Evolutionary conservation across 163 green algal genomes (phyloP), one percentile per base, ranked within the genome.

Genomic region (Scenedesmus sp.): DNA sequence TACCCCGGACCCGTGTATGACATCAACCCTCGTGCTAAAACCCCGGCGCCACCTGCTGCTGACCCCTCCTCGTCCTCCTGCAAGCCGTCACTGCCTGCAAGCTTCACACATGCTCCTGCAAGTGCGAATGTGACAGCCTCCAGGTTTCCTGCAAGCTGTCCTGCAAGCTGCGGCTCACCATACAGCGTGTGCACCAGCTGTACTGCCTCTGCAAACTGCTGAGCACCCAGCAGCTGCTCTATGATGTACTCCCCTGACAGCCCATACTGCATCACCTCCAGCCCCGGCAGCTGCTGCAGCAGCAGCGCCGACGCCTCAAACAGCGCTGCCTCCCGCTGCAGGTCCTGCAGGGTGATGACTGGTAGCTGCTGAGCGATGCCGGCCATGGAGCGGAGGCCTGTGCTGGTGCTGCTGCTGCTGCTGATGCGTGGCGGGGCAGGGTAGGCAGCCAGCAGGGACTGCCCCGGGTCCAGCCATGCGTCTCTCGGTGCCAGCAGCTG

Each of bases 381-480:
- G 10, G 6, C 78, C 35, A 84, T 53, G 35, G 78, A 84, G 78
- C n/a, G 7, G 9, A 49, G 40, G 78, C 78, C 68, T 65, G 46
- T 70, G 49, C 53, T 43, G 86, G 37, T 87, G 76, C 35, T 61
- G 24, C 26, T 79, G 24, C 37, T 81, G 72, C 72, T 81, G 37
- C 24, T 88, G 81, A 81, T 81, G 6, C 59, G 43, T 15, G 82
- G n/a, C n/a, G 90, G 56, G 26, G 84, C 84, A 20, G 65, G 30
- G 59, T 42, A 85, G 13, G 37, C 33, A 18, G 68, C 81, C 33
- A 95, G 37, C 89, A 93, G 94, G 1, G 94, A 89, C 85, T 97
- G 94, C 12, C 85, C 86, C 20, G 93, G 49, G 42, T 95, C 91
- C 42, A 97, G 83, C 95, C 95, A 97, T 1, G 94, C 94, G 15